Evolutionary conservation across 108 stramenopile species (phyloP).

Genomic region (Poteriospumella lacustris): DNA sequence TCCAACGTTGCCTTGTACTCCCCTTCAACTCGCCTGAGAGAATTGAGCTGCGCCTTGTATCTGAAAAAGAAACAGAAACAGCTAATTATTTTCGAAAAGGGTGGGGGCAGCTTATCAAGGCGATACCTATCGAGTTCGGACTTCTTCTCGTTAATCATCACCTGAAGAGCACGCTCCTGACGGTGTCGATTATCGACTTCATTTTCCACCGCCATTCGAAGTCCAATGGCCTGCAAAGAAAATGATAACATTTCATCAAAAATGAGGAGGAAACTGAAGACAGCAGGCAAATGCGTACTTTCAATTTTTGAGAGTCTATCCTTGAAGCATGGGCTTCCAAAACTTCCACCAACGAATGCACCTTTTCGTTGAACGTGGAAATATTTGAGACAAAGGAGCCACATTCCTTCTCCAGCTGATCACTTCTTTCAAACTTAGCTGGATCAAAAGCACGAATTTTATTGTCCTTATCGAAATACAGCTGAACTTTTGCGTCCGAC

Average conservation of each 20-base stretch:
- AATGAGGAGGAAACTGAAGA: neutral
- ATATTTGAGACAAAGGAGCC: conserved; percentile 9
- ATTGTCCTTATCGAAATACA: conserved; percentile 23
- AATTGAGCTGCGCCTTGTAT: conserved; percentile 8
- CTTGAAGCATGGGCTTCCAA: conserved; percentile 21
- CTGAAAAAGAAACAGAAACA: neutral
- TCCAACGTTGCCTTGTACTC: conserved; percentile 10
- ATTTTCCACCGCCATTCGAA: conserved; percentile 25
- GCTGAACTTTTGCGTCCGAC: conserved; percentile 15
- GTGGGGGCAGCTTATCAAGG: neutral
- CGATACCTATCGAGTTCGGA: conserved; percentile 12
- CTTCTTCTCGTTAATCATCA: conserved; percentile 28
- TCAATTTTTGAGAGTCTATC: conserved; percentile 10
- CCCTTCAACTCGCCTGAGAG: neutral
- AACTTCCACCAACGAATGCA: conserved; percentile 14
- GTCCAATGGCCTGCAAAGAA: conserved; percentile 19
- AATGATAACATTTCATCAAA: neutral
- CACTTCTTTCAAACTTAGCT: conserved; percentile 19
- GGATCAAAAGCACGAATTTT: conserved; percentile 25
- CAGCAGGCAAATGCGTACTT: neutral
- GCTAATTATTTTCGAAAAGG: neutral
- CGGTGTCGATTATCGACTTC: conserved; percentile 11
- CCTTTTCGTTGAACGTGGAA: neutral
- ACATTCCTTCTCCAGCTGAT: conserved; percentile 20
- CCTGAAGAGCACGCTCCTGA: conserved; percentile 20